Percentiles rank a stretch among this genome's conserved stretches.
Evolutionary conservation across 208 protist species (phyloP).

Genomic region (Wallacemonas collosoma): DNA sequence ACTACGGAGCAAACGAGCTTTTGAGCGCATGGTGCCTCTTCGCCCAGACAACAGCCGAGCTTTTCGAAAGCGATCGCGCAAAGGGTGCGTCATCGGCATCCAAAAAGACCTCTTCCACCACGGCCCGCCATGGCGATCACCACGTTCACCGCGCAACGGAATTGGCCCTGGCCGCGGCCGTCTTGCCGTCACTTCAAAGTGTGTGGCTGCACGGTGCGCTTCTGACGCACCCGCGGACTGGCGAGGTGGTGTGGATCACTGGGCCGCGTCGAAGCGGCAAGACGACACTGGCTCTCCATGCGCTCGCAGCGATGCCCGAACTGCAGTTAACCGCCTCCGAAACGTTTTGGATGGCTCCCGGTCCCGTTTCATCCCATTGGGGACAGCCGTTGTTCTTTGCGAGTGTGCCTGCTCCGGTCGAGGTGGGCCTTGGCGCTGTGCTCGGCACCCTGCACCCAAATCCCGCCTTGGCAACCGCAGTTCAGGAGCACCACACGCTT

Average conservation of each 20-base stretch:
- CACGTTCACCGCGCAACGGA: slow-evolving; percentile 37
- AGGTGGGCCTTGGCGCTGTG: slow-evolving; percentile 60
- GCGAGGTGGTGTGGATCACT: slow-evolving; percentile 49
- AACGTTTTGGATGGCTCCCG: slow-evolving; percentile 47
- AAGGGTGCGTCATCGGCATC: neutral
- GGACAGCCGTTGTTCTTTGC: slow-evolving; percentile 24
- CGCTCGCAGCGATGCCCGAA: slow-evolving; percentile 31
- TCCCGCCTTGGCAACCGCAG: slow-evolving; percentile 28
- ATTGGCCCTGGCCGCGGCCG: slow-evolving; percentile 40
- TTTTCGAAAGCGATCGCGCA: neutral
- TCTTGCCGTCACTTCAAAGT: slow-evolving; percentile 42
- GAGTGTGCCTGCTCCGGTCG: slow-evolving; percentile 43
- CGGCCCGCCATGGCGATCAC: slow-evolving; percentile 11
- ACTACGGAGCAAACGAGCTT: slow-evolving; percentile 54
- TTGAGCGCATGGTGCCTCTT: slow-evolving; percentile 76
- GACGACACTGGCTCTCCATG: slow-evolving; percentile 82
- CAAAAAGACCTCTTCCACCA: neutral
- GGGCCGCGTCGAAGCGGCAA: slow-evolving; percentile 63
- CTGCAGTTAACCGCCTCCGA: slow-evolving; percentile 55
- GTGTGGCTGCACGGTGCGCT: slow-evolving; percentile 69
- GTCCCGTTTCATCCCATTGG: slow-evolving; percentile 19
- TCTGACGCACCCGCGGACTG: slow-evolving; percentile 35
- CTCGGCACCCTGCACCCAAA: slow-evolving; percentile 72
- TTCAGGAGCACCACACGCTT: slow-evolving; percentile 16
- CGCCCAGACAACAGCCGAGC: slow-evolving; percentile 26